phyloP scores from a whole-genome alignment of 257 asterid species.

The Rehmannia glutinosa region DNA sequence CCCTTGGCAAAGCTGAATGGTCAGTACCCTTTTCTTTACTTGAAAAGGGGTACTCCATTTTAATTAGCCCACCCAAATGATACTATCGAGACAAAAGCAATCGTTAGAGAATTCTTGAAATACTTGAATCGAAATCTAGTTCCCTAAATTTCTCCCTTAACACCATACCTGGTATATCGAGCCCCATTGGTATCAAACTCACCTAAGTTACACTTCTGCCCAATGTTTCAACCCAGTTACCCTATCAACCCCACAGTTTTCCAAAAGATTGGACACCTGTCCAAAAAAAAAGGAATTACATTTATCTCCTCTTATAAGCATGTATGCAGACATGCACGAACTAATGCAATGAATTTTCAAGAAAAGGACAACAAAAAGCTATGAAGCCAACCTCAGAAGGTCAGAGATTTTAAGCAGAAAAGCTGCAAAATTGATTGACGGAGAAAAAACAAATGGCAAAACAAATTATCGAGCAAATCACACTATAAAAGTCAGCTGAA shows the following conservation, averaged over 20 bases:
- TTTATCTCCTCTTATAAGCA: conserved; percentile 15
- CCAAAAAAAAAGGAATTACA: conserved; percentile 10
- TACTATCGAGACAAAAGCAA: not conserved
- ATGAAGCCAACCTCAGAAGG: conserved; percentile 14
- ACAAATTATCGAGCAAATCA: conserved; percentile 7
- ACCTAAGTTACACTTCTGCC: conserved; percentile 1
- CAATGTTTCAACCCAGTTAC: not conserved
- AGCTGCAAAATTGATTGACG: not conserved
- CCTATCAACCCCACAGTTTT: conserved; percentile 6
- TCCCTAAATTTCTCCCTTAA: conserved; percentile 3
- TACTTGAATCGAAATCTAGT: conserved; percentile 7
- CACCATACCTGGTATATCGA: no score
- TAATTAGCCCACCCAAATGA: not conserved
- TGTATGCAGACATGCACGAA: not conserved
- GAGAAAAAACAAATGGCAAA: not conserved
- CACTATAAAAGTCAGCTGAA: not conserved
- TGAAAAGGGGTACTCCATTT: conserved; percentile 44
- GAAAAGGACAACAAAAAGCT: not conserved
- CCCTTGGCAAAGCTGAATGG: conserved; percentile 34
- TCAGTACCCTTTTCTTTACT: conserved; percentile 27
- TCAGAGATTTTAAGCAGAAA: not conserved
- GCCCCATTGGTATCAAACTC: conserved; percentile 15
- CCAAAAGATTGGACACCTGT: conserved; percentile 16
- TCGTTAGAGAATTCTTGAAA: conserved; percentile 9
- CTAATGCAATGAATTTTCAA: not conserved